phyloP scores from a whole-genome alignment of 2,329 filamentous ascomycete genomes.

The Phyllosticta paracitricarpa region DNA sequence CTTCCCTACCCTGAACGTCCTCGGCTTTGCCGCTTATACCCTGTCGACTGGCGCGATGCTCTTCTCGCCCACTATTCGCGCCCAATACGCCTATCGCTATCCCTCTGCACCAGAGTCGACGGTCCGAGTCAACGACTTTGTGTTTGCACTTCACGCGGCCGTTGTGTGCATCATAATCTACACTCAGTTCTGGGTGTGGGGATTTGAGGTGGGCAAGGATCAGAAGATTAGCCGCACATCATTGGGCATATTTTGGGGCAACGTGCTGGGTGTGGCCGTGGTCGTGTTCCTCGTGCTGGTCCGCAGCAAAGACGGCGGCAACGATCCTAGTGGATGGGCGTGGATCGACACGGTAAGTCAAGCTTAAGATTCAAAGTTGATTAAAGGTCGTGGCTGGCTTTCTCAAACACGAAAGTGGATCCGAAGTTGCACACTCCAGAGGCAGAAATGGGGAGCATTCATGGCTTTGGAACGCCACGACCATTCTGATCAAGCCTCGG shows the following conservation, averaged over 20 bases:
- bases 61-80: slow-evolving; percentile 65
- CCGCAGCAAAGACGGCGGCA: slow-evolving; percentile 32
- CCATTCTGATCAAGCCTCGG: neutral
- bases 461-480: neutral
- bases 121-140: slow-evolving; percentile 81
- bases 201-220: slow-evolving; percentile 52
- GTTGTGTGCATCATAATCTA: slow-evolving; percentile 62
- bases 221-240: slow-evolving; percentile 52
- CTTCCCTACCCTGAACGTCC: slow-evolving; percentile 66
- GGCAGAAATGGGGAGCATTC: neutral
- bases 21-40: slow-evolving; percentile 67
- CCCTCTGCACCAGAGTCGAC: slow-evolving; percentile 64
- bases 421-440: neutral
- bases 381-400: neutral
- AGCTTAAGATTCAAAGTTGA: neutral
- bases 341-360: slow-evolving; percentile 54
- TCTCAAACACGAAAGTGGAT: neutral
- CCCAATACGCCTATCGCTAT: slow-evolving; percentile 76
- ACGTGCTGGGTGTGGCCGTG: slow-evolving; percentile 46
- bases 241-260: slow-evolving; percentile 59
- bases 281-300: slow-evolving; percentile 37
- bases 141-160: slow-evolving; percentile 75
- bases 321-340: slow-evolving; percentile 44
- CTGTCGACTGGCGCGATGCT: slow-evolving; percentile 66
- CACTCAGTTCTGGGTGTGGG: slow-evolving; percentile 75